Base-by-base conservation (phyloP, 2,329 filamentous ascomycete genomes). In the Fusarium sp. region DNA sequence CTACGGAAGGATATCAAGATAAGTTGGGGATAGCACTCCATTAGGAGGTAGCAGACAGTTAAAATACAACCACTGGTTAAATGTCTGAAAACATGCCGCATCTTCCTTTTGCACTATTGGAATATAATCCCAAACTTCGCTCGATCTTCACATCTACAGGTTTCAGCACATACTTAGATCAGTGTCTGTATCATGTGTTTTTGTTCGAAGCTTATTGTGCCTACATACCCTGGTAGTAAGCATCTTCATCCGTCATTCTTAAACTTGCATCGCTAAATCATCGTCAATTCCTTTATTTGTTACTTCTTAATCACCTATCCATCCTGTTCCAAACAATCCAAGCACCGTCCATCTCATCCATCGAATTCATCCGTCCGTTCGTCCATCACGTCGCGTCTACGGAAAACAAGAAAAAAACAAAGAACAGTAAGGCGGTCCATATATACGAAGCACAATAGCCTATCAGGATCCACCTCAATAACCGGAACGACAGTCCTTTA, bases 21-120 rank as follows among this genome's bases (percentile, higher is more conserved):
- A n/a, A 46, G 50, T 36, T 33, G 23, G 56, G 34, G 46, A 51
- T 13, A 41, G 31, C 45, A 52, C 52, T 57, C 50, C 11, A 15
- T 33, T 37, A 40, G 16, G 40, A 57, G 51, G 61, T 26, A 23
- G 46, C 45, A 44, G 31, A 20, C 51, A 69, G 53, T 41, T 44
- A 67, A 51, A 71, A 71, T 59, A 62, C 34, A 69, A 62, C 40
- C 38, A 57, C 46, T 52, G 56, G 59, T 56, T 57, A 44, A 62
- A 56, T 33, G 18, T 49, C 40, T 42, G 18, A 42, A 33, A n/a
- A 8, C 11, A n/a, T 4, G 38, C 28, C 6, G 33, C 9, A 28
- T 15, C 16, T n/a, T 20, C 4, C 9, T 9, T 18, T 8, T 51
- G 23, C 34, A n/a, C 10, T 26, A 3, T 26, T 6, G 13, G n/a